Evolutionary conservation across 805 yeast genomes (phyloP).

Genomic region (Myxozyma nipponensis): DNA sequence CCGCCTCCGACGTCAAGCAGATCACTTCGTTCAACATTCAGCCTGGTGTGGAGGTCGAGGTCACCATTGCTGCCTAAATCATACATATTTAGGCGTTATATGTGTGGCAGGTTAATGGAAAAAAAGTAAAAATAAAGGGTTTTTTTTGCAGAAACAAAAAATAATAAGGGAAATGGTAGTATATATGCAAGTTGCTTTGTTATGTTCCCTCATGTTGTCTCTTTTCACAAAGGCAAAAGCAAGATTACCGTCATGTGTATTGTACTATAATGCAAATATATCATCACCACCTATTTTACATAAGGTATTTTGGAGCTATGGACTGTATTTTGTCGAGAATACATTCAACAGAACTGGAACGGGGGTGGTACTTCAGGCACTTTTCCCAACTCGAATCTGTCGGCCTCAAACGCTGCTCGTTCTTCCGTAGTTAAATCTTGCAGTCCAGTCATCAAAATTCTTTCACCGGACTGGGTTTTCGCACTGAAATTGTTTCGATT

Average conservation of each 20-base stretch:
- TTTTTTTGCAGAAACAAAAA: not conserved
- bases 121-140: constrained; percentile 1
- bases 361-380: constrained; percentile 79
- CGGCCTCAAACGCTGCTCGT: constrained; percentile 34
- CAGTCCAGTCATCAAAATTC: not conserved
- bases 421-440: constrained; percentile 15
- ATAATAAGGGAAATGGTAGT: not conserved
- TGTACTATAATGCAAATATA: constrained; percentile 6
- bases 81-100: too few species aligned
- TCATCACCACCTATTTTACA: too few species aligned
- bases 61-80: constrained; percentile 30
- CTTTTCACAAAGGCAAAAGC: constrained; percentile 5
- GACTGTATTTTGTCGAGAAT: too few species aligned
- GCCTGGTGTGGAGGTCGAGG: constrained; percentile 92
- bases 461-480: not conserved
- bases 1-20: constrained; percentile 87
- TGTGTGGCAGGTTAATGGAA: not conserved
- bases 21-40: constrained; percentile 97
- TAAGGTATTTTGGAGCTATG: too few species aligned
- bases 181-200: not conserved
- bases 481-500: not conserved
- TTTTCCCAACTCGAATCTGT: constrained; percentile 51
- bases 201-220: not conserved
- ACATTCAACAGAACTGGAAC: constrained; percentile 39
- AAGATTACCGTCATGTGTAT: constrained; percentile 4